Percentiles rank a stretch among this genome's conserved stretches.
Evolutionary conservation across 2,329 filamentous ascomycete species (phyloP).

Genomic region (Venturia aucupariae): DNA sequence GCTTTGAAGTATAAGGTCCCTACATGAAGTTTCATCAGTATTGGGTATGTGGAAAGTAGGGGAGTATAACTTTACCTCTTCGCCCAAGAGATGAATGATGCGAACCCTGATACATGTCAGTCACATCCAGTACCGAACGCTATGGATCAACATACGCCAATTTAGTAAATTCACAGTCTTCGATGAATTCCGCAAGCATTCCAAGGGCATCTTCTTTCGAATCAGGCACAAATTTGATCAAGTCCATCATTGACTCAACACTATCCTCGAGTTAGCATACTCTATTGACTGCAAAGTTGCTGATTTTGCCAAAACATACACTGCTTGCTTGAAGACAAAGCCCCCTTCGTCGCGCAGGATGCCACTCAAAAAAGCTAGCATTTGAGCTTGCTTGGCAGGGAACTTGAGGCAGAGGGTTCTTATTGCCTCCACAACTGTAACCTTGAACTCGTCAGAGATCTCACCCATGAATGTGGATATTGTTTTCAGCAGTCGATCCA

Average conservation of each 20-base stretch:
- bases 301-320: slow-evolving; percentile 29
- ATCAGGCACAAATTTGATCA: slow-evolving; percentile 98
- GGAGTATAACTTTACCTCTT: slow-evolving; percentile 42
- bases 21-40: slow-evolving; percentile 16
- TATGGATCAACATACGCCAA: slow-evolving; percentile 45
- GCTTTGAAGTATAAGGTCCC: slow-evolving; percentile 87
- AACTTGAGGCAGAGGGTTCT: slow-evolving; percentile 95
- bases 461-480: slow-evolving; percentile 98
- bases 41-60: neutral
- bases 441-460: slow-evolving; percentile 99
- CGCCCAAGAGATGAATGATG: slow-evolving; percentile 85
- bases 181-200: slow-evolving; percentile 96
- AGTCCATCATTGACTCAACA: slow-evolving; percentile 97
- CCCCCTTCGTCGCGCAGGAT: slow-evolving; percentile 94
- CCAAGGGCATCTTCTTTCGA: slow-evolving; percentile 69
- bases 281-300: neutral
- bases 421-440: slow-evolving; percentile 98
- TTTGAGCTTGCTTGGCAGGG: slow-evolving; percentile 93
- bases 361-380: slow-evolving; percentile 95
- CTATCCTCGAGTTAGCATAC: neutral
- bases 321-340: slow-evolving; percentile 95
- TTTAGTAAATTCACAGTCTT: slow-evolving; percentile 99
- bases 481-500: slow-evolving; percentile 96
- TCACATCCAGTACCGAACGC: neutral
- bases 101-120: slow-evolving; percentile 46